phyloP scores from a whole-genome alignment of 2,329 filamentous ascomycete genomes.

The Beauveria australis region DNA sequence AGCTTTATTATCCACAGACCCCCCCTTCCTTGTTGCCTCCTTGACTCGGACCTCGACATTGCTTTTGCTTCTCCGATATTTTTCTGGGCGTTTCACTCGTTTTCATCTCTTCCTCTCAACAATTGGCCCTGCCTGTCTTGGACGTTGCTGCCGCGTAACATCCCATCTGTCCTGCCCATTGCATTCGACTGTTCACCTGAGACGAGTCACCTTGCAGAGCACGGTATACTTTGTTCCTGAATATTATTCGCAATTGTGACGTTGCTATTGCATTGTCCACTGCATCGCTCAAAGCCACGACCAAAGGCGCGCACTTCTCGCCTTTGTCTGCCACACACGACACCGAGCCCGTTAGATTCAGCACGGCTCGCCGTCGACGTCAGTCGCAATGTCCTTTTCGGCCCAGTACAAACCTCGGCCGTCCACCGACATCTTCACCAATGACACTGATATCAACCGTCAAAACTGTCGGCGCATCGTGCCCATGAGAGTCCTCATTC shows the following conservation, averaged over 20 bases:
- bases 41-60: not conserved
- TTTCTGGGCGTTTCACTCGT: not conserved
- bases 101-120: not conserved
- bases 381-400: constrained; percentile 21
- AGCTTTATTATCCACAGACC: constrained; percentile 5
- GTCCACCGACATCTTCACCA: constrained; percentile 53
- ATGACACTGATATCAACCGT: constrained; percentile 60
- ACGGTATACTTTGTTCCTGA: not conserved
- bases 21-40: constrained; percentile 1
- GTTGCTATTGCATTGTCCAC: not conserved
- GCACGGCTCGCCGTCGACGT: not conserved
- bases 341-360: not conserved
- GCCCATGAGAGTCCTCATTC: constrained; percentile 64
- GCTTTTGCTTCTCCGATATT: not conserved
- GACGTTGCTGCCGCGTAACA: not conserved
- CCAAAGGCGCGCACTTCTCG: not conserved
- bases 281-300: not conserved
- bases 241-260: not conserved
- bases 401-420: constrained; percentile 28
- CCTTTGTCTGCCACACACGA: not conserved
- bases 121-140: not conserved
- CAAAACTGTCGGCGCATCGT: constrained; percentile 56
- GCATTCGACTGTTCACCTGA: not conserved
- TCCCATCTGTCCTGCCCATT: not conserved
- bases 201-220: not conserved